phyloP scores from a whole-genome alignment of 2,329 filamentous ascomycete species.

The Penicillium griseofulvum region DNA sequence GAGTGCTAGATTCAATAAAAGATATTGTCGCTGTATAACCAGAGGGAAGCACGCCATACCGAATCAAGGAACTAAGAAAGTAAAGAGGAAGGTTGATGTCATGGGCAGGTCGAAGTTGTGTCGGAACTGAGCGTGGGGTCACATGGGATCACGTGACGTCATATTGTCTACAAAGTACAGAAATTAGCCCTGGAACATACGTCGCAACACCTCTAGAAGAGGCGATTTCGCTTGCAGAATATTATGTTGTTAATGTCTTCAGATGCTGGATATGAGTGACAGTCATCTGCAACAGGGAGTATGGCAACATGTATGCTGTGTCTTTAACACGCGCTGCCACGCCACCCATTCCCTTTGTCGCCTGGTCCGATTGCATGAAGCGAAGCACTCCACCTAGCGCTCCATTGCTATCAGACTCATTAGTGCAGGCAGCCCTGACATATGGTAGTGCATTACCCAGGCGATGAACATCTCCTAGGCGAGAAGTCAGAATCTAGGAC shows the following conservation, averaged over 20 bases:
- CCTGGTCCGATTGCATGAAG: not conserved
- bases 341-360: not conserved
- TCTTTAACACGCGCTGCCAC: not conserved
- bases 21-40: not conserved
- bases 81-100: constrained; percentile 7
- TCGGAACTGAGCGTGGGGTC: constrained; percentile 5
- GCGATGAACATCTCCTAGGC: not conserved
- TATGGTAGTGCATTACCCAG: not conserved
- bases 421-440: not conserved
- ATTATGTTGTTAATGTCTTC: not conserved
- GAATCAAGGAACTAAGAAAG: not conserved
- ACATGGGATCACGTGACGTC: not conserved
- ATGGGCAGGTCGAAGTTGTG: constrained; percentile 6
- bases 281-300: no score
- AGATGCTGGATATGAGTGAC: no score
- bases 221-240: not conserved
- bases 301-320: not conserved
- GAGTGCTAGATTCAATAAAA: not conserved
- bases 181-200: not conserved
- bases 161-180: not conserved
- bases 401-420: not conserved
- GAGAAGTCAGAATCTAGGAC: not conserved
- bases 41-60: not conserved
- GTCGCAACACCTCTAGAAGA: not conserved
- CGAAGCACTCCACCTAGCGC: not conserved